phyloP scores from a whole-genome alignment of 2,329 filamentous ascomycete species.

The Colletotrichum melonis region DNA sequence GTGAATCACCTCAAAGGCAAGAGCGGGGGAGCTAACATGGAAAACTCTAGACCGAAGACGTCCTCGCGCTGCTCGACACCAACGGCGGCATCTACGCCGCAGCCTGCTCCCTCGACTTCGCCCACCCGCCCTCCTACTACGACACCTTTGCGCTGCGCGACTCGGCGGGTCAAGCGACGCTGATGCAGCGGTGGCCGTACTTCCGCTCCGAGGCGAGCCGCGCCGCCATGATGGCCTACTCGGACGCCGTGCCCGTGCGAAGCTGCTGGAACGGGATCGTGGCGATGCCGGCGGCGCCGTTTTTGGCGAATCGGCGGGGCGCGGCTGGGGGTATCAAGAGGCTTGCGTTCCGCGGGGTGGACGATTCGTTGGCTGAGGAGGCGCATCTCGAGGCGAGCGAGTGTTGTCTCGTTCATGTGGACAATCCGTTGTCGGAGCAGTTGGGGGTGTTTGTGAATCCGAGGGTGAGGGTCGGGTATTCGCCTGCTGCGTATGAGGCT shows the following conservation, averaged over 20 bases:
- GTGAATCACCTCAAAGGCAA: background rate
- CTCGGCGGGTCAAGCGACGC: conserved; percentile 58
- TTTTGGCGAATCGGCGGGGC: conserved; percentile 53
- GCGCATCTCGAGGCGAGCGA: conserved; percentile 80
- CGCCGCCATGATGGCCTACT: conserved; percentile 61
- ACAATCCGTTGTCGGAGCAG: conserved; percentile 68
- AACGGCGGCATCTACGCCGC: conserved; percentile 69
- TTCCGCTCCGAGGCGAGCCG: conserved; percentile 64
- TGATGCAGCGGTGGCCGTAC: conserved; percentile 70
- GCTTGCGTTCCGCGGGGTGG: conserved; percentile 72
- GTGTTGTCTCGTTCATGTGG: conserved; percentile 81
- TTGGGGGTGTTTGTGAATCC: conserved; percentile 76
- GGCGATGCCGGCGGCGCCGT: conserved; percentile 65
- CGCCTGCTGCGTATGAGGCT: conserved; percentile 60
- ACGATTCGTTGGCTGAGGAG: conserved; percentile 67
- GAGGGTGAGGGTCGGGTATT: conserved; percentile 75
- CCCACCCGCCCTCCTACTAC: conserved; percentile 64
- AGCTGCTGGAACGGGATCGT: conserved; percentile 62
- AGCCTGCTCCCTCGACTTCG: conserved; percentile 71
- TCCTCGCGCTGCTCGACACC: conserved; percentile 66
- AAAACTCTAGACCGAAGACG: conserved; percentile 60
- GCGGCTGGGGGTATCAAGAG: conserved; percentile 18
- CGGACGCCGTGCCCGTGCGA: conserved; percentile 55
- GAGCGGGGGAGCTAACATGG: background rate
- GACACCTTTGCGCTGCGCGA: conserved; percentile 74